Base-by-base conservation (phyloP, 2,329 filamentous ascomycete genomes). In the Aspergillus ruber region DNA sequence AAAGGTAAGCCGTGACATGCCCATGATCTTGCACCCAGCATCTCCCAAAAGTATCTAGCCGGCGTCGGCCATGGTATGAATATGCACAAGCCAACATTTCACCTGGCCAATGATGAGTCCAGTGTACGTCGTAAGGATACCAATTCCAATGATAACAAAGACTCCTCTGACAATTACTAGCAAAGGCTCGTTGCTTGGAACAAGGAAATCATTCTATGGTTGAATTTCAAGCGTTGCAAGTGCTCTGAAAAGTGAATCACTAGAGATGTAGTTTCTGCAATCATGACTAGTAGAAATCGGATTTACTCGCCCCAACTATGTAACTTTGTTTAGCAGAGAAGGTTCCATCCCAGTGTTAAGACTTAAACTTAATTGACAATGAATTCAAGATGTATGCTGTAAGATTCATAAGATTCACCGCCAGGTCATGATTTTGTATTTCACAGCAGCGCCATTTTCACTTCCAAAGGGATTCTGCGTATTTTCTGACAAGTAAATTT, bases 31-130 rank as follows among this genome's bases (percentile, higher is more conserved):
- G 52, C 80, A 77, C 2, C 81, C 82, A 21, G 77, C 64, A 7
- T 66, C 68, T 17, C 84, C 84, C 50, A 75, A 71, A 45, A 86
- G 71, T 44, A 86, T 67, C 25, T 74, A 67, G 1, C 82, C 83
- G 18, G 81, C 83, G 56, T 88, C 83, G 21, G 82, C 80, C 59
- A 85, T 85, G 58, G 79, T 80, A 42, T 78, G 74, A 29, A 85
- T 73, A n/a, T 79, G 66, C 2, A 82, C 80, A 58, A 76, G 72
- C 32, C 62, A 63, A 23, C 75, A 58, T 55, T 78, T 78, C 62
- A 82, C 77, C 54, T 78, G 73, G 15, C 75, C 78, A 23, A 82
- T 72, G 3, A 80, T 72, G 54, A 74, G 79, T 40, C 77, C 78
- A 3, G 78, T 80, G 59, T 80, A 81, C 3, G 73, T 76, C 3